phyloP scores from a whole-genome alignment of 176 grass and related monocot species.

The Tuctoria greenei region DNA sequence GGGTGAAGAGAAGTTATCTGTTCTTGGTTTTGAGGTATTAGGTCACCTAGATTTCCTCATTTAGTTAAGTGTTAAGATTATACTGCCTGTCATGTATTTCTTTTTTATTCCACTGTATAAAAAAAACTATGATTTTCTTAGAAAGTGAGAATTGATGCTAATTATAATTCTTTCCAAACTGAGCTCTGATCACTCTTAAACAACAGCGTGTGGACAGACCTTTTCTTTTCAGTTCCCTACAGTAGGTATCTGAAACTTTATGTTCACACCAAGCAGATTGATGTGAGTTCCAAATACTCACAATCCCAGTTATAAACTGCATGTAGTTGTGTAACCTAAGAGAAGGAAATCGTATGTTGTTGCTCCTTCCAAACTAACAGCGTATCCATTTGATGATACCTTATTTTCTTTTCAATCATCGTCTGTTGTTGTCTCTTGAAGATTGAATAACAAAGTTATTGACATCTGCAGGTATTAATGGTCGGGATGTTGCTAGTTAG shows the following conservation, averaged over 20 bases:
- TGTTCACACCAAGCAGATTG: neutral
- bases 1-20: constrained; percentile 73
- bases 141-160: neutral
- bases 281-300: neutral
- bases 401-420: constrained; percentile 13
- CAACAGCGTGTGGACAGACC: neutral
- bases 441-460: constrained; percentile 18
- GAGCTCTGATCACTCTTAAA: neutral
- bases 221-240: neutral
- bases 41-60: constrained; percentile 9
- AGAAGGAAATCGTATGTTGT: neutral
- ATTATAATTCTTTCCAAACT: neutral
- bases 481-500: constrained; percentile 74
- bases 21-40: constrained; percentile 95
- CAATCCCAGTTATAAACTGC: neutral
- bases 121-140: neutral
- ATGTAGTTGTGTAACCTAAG: constrained; percentile 6
- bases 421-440: neutral
- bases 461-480: constrained; percentile 66
- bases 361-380: neutral
- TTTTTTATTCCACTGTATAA: neutral
- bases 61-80: constrained; percentile 10
- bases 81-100: constrained; percentile 1
- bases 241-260: neutral
- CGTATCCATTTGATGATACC: neutral